phyloP scores from a whole-genome alignment of 1,139 yeast species.

The Nakaseomyces bracarensis region DNA sequence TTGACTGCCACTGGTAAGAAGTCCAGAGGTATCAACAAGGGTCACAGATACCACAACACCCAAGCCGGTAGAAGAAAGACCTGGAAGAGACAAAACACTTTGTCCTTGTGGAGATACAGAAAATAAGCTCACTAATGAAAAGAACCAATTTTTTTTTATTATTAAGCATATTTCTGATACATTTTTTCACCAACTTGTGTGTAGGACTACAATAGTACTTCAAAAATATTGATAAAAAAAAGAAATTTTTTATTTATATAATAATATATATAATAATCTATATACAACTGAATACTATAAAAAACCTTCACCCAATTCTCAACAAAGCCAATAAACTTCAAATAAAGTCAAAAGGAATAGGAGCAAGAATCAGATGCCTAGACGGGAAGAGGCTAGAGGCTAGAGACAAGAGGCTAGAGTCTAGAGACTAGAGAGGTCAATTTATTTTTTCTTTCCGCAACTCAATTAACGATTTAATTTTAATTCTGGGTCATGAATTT shows the following conservation, averaged over 20 bases:
- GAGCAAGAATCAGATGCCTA: too few relatives aligned
- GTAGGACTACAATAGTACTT: conserved; percentile 5
- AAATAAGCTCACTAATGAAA: conserved; percentile 43
- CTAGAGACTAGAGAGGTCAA: too few relatives aligned
- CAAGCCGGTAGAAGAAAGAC: conserved; percentile 97
- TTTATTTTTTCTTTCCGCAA: too few relatives aligned
- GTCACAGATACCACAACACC: conserved; percentile 98
- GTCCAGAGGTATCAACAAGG: conserved; percentile 99
- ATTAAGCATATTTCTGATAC: too few relatives aligned
- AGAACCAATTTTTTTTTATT: too few relatives aligned
- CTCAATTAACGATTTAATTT: too few relatives aligned
- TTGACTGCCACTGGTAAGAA: conserved; percentile 97
- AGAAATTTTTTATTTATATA: too few relatives aligned
- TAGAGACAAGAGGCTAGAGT: too few relatives aligned
- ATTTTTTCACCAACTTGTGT: neutral
- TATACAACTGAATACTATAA: neutral
- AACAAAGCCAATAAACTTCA: neutral
- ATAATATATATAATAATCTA: too few relatives aligned
- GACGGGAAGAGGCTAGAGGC: too few relatives aligned
- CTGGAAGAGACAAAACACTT: conserved; percentile 99
- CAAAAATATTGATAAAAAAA: neutral
- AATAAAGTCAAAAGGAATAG: too few relatives aligned
- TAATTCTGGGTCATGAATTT: too few relatives aligned
- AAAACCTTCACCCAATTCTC: conserved; percentile 3
- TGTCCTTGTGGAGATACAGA: conserved; percentile 99